A percentile compares a stretch with the other conserved stretches of the same genome.
These are phyloP conservation scores for Bolboschoenus planiculmis DNA, from an alignment of 176 grass and related monocot species.

Conservation along the genomic window DNA sequence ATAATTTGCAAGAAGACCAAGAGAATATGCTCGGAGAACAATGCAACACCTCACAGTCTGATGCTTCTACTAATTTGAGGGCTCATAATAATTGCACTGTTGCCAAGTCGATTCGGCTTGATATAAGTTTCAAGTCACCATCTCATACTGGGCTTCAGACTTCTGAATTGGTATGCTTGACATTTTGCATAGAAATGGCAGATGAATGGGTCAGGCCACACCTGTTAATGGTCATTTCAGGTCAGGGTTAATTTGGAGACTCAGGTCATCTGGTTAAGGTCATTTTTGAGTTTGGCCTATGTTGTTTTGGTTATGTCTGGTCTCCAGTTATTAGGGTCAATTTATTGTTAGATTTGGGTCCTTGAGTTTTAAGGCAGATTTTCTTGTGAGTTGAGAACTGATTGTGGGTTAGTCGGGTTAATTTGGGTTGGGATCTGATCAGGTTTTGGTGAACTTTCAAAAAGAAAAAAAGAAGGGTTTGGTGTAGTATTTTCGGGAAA, in stretches of 20 bases:
- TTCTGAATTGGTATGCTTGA: constrained; percentile 65
- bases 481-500: background rate
- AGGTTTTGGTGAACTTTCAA: background rate
- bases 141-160: constrained; percentile 96
- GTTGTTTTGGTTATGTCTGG: background rate
- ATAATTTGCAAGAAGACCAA: constrained; percentile 57
- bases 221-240: background rate
- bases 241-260: background rate
- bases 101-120: constrained; percentile 85
- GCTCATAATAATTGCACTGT: constrained; percentile 39
- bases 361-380: background rate
- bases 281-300: background rate
- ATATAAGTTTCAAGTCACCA: constrained; percentile 96
- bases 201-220: background rate
- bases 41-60: constrained; percentile 34
- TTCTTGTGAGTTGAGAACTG: background rate
- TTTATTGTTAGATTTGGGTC: background rate
- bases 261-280: background rate
- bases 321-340: background rate
- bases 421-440: background rate
- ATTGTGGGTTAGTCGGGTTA: background rate
- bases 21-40: constrained; percentile 43
- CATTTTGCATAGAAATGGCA: background rate
- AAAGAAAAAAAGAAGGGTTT: background rate
- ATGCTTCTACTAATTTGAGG: constrained; percentile 52